phyloP scores from a whole-genome alignment of 2,329 filamentous ascomycete species.

The Neobulgaria alba region DNA sequence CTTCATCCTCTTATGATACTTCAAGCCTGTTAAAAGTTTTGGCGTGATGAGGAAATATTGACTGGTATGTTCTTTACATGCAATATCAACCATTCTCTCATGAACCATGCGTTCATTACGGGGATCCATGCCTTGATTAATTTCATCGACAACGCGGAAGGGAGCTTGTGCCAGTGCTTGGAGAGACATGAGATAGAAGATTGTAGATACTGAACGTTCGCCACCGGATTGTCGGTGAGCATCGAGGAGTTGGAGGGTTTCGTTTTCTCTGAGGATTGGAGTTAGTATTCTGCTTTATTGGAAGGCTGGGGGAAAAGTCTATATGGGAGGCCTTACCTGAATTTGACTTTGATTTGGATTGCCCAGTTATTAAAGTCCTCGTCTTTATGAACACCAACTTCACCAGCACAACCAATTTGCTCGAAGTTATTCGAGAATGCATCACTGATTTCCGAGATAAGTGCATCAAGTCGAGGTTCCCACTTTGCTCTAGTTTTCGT shows the following conservation, averaged over 20 bases:
- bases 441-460: constrained; percentile 75
- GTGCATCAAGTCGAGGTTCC: constrained; percentile 74
- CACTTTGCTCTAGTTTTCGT: constrained; percentile 59
- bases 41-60: constrained; percentile 97
- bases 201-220: constrained; percentile 91
- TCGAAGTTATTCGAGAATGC: constrained; percentile 91
- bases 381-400: constrained; percentile 81
- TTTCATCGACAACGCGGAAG: constrained; percentile 97
- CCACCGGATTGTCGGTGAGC: constrained; percentile 93
- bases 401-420: constrained; percentile 87
- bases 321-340: constrained; percentile 52
- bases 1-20: constrained; percentile 85
- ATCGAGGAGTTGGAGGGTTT: constrained; percentile 76
- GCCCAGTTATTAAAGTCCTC: constrained; percentile 93
- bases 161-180: constrained; percentile 89
- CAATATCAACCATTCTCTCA: constrained; percentile 95
- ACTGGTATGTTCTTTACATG: constrained; percentile 70
- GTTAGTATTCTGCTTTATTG: too few relatives aligned
- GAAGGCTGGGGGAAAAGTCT: not conserved
- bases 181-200: constrained; percentile 98
- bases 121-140: constrained; percentile 99
- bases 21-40: constrained; percentile 77
- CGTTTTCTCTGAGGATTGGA: constrained; percentile 52
- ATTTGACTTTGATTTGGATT: constrained; percentile 89
- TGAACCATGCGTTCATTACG: constrained; percentile 98